These are phyloP conservation scores for Fusarium illudens DNA, from an alignment of 2,329 filamentous ascomycete genomes.

Conservation along the genomic window DNA sequence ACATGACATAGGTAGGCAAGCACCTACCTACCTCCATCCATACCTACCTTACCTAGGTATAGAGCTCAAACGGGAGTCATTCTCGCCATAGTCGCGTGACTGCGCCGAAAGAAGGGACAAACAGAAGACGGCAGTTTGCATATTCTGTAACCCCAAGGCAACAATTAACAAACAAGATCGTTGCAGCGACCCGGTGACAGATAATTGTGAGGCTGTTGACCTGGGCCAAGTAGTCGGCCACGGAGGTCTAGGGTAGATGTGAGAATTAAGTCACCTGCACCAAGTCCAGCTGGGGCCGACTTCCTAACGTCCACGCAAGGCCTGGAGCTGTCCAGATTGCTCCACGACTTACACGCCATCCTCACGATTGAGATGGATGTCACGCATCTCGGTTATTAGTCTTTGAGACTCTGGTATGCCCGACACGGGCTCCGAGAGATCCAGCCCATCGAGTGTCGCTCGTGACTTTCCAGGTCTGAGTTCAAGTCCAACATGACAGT, in stretches of 20 bases:
- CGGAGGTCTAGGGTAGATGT: not conserved
- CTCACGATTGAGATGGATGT: not conserved
- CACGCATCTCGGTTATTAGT: not conserved
- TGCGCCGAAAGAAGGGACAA: slow-evolving; percentile 8
- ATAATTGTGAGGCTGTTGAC: not conserved
- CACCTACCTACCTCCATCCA: not conserved
- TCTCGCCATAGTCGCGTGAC: slow-evolving; percentile 30
- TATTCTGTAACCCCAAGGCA: not conserved
- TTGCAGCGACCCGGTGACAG: not conserved
- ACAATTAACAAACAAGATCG: not conserved
- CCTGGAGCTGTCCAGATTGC: not conserved
- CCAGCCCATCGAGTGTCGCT: not conserved
- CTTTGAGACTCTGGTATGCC: not conserved
- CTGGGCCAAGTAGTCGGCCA: not conserved
- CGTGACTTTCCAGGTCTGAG: not conserved
- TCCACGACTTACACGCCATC: not conserved
- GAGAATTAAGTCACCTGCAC: not conserved
- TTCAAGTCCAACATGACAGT: not conserved
- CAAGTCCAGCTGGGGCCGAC: not conserved
- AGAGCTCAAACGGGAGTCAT: too few relatives aligned
- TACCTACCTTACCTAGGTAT: too few relatives aligned
- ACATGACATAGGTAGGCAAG: slow-evolving; percentile 23
- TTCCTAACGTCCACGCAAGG: not conserved
- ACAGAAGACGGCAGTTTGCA: slow-evolving; percentile 13
- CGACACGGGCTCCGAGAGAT: not conserved